Conservation (phyloP, 2,329 filamentous ascomycete species). For the Chaetomium olivaceum region DNA sequence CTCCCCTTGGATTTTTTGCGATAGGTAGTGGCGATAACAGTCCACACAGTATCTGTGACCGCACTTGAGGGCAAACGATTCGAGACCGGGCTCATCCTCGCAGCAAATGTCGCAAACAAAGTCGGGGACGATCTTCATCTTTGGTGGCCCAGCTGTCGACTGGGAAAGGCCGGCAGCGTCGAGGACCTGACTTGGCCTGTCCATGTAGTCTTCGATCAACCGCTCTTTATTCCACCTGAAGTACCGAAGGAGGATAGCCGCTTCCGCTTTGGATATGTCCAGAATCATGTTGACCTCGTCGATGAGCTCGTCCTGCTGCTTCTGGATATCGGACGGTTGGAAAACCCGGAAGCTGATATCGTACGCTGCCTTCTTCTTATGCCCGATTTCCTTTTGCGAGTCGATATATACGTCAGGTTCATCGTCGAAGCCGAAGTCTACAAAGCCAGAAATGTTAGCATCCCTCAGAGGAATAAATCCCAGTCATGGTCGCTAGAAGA, state of each 20-base stretch:
- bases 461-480: neutral
- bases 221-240: constrained; percentile 96
- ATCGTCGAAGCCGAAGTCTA: constrained; percentile 63
- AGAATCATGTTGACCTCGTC: constrained; percentile 90
- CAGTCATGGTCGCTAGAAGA: neutral
- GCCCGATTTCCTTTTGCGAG: constrained; percentile 63
- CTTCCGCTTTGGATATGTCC: constrained; percentile 83
- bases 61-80: constrained; percentile 93
- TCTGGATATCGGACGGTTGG: constrained; percentile 76
- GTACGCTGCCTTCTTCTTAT: constrained; percentile 72
- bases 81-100: constrained; percentile 74
- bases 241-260: constrained; percentile 84
- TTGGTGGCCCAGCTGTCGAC: constrained; percentile 61
- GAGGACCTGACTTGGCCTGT: constrained; percentile 74
- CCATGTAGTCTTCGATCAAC: constrained; percentile 95
- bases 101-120: constrained; percentile 97
- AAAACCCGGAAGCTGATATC: constrained; percentile 84
- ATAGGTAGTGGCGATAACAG: constrained; percentile 89
- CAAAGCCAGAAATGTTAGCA: constrained; percentile 11
- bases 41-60: constrained; percentile 89
- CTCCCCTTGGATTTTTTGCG: constrained; percentile 91
- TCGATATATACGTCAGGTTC: constrained; percentile 56
- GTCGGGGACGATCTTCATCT: constrained; percentile 68
- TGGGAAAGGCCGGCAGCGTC: constrained; percentile 81
- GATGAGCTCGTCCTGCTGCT: constrained; percentile 82